A percentile compares a stretch with the other conserved stretches of the same genome.
These are phyloP conservation scores for Trichoderma citrinoviride DNA, from an alignment of 2,329 filamentous ascomycete species.

Conservation along the genomic window DNA sequence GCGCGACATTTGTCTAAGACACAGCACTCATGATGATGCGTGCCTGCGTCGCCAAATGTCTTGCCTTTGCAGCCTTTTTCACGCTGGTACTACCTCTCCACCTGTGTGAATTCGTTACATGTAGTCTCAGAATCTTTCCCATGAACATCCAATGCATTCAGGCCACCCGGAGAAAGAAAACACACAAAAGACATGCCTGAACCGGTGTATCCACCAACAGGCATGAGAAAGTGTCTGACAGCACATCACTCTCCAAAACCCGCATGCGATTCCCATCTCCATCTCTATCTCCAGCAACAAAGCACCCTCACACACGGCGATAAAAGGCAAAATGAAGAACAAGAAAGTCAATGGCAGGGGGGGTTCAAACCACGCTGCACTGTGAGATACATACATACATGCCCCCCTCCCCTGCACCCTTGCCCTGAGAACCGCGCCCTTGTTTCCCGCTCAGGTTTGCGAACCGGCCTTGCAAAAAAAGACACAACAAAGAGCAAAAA, in stretches of 20 bases:
- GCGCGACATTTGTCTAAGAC: neutral
- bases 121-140: too few species aligned
- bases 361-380: neutral
- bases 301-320: neutral
- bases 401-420: neutral
- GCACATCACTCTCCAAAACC: constrained; percentile 6
- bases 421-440: constrained; percentile 17
- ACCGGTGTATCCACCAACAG: neutral
- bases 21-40: neutral
- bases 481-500: neutral
- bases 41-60: neutral
- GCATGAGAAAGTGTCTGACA: neutral
- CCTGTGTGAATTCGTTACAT: too few species aligned
- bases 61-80: too few species aligned
- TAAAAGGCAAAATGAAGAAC: neutral
- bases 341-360: neutral
- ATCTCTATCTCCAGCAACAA: neutral
- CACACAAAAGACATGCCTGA: neutral
- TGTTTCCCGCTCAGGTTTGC: constrained; percentile 10
- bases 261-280: neutral
- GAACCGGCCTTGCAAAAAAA: neutral
- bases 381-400: constrained; percentile 16
- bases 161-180: neutral
- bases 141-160: neutral
- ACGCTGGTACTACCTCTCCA: too few species aligned